phyloP scores from a whole-genome alignment of 169 alveolate species.

The Babesia ovata region DNA sequence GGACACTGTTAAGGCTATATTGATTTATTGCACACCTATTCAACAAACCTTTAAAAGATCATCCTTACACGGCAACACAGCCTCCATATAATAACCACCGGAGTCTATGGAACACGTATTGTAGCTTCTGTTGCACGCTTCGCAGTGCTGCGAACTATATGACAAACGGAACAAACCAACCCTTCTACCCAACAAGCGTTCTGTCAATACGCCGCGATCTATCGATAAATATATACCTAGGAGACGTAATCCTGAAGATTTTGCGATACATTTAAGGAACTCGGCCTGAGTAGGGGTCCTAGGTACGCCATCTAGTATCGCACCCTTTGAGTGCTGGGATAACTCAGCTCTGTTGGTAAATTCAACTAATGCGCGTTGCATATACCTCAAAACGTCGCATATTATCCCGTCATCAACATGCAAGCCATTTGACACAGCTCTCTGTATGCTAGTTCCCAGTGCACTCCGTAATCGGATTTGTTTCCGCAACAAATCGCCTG shows the following conservation, averaged over 20 bases:
- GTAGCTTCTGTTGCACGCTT: slow-evolving; percentile 26
- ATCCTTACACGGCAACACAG: slow-evolving; percentile 36
- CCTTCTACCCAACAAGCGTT: slow-evolving; percentile 50
- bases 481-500: slow-evolving; percentile 44
- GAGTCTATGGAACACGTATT: slow-evolving; percentile 23
- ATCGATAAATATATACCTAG: slow-evolving; percentile 19
- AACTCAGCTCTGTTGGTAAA: slow-evolving; percentile 1
- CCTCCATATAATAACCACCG: slow-evolving; percentile 35
- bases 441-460: slow-evolving; percentile 9
- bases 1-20: slow-evolving; percentile 17
- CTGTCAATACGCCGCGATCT: slow-evolving; percentile 12
- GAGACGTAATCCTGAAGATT: slow-evolving; percentile 2
- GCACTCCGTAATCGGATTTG: slow-evolving; percentile 7
- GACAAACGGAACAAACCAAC: slow-evolving; percentile 5
- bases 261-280: slow-evolving; percentile 18
- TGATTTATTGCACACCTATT: not conserved
- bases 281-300: slow-evolving; percentile 41
- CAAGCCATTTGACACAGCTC: slow-evolving; percentile 13
- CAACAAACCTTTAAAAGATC: slow-evolving; percentile 41
- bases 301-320: slow-evolving; percentile 48
- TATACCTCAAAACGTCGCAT: slow-evolving; percentile 27
- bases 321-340: not conserved
- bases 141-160: slow-evolving; percentile 19
- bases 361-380: no score
- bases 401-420: slow-evolving; percentile 29